Percentiles rank a stretch among this genome's conserved stretches.
Evolutionary conservation across 75 land plant genomes (phyloP).

Genomic region (Cupressus sempervirens): DNA sequence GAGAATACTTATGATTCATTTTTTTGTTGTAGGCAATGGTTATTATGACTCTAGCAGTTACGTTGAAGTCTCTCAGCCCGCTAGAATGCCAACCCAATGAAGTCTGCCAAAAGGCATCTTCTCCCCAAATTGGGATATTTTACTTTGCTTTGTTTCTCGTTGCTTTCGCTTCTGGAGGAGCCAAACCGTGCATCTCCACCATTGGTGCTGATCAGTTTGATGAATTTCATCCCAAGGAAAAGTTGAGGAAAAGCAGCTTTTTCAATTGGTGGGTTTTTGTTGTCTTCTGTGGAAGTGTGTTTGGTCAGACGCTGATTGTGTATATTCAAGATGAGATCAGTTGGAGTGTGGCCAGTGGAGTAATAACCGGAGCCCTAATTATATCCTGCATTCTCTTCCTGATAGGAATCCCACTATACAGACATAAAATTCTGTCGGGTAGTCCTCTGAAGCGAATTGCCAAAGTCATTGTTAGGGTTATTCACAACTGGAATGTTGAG

Average conservation of each 20-base stretch:
- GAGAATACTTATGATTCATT: background rate
- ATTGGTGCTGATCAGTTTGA: too few species aligned
- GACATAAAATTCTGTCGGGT: background rate
- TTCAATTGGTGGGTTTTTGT: slow-evolving; percentile 84
- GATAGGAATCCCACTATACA: too few species aligned
- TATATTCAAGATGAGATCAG: too few species aligned
- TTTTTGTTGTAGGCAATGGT: slow-evolving; percentile 30
- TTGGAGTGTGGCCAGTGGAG: too few species aligned
- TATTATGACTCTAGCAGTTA: slow-evolving; percentile 19
- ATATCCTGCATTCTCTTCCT: too few species aligned
- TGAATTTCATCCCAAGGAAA: slow-evolving; percentile 37
- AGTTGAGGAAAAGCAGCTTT: slow-evolving; percentile 50
- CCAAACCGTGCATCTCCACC: too few species aligned
- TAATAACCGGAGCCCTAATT: too few species aligned
- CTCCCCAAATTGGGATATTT: too few species aligned
- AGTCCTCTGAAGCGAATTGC: slow-evolving; percentile 18
- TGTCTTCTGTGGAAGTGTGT: slow-evolving; percentile 39
- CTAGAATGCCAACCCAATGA: background rate
- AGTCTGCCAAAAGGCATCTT: slow-evolving; percentile 27
- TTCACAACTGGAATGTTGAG: slow-evolving; percentile 10
- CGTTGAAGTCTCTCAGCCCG: slow-evolving; percentile 19
- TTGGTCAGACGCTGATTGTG: too few species aligned
- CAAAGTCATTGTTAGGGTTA: slow-evolving; percentile 10
- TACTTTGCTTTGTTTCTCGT: too few species aligned
- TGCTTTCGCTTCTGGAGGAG: too few species aligned